Evolutionary conservation across 2,329 filamentous ascomycete genomes (phyloP), one percentile per base, ranked within the genome.

Genomic region (Gyromitra esculenta): DNA sequence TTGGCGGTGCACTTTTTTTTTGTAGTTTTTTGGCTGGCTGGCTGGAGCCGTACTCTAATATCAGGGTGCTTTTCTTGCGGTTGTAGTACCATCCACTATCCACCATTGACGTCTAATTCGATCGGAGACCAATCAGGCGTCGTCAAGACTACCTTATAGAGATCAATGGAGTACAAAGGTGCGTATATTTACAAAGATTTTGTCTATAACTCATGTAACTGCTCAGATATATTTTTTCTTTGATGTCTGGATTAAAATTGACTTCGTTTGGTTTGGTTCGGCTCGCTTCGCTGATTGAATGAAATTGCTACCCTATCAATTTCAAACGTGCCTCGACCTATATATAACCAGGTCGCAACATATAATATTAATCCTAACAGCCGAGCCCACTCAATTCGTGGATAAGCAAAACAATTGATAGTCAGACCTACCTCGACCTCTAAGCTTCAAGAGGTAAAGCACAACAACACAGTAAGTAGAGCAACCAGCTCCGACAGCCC

Each of bases 11-110:
- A 15, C 15, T 2, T 57, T 57, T 71, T 52, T 39, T 50, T 64
- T 9, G 15, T 39, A 69, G 41, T 39, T 31, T 37, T 37, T 31
- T 48, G 45, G n/a, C n/a, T 21, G 18, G 52, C 31, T 69, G 31
- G 39, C 21, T 57, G 54, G 41, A 39, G 41, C 39, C 13, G 15
- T 48, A 57, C 31, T 64, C 57, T 64, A 62, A 62, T 71, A 62
- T 60, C 21, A 62, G 13, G 25, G 21, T 21, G 21, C 21, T n/a
- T 15, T 43, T 41, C 62, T n/a, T 21, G n/a, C 39, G 66, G n/a
- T 35, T 31, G 41, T 31, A 71, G 67, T 71, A 62, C 43, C 43
- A 71, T n/a, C 56, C 41, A 15, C n/a, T 62, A 52, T 11, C 67
- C n/a, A 57, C 50, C 64, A n/a, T 67, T 52, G 50, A 7, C 50